A percentile compares a stretch with the other conserved stretches of the same genome.
These are phyloP conservation scores for Saccharomyces kudriavzevii DNA, from an alignment of 805 yeast genomes.

Conservation along the genomic window DNA sequence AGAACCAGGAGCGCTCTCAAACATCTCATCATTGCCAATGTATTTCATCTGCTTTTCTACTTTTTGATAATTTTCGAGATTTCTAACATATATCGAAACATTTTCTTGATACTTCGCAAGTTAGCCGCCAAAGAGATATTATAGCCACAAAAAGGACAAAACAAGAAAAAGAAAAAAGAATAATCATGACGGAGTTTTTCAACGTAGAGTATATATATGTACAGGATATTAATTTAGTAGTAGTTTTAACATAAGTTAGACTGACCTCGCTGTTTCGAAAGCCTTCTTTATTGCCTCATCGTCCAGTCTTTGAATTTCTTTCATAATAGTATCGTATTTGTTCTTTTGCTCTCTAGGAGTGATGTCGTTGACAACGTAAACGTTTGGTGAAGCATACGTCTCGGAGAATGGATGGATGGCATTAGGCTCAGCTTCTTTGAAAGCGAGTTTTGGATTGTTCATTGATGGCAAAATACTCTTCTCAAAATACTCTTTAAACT, in stretches of 20 bases:
- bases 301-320: slow-evolving; percentile 36
- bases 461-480: slow-evolving; percentile 15
- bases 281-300: slow-evolving; percentile 19
- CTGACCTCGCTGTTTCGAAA: slow-evolving; percentile 16
- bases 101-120: not conserved
- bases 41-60: not conserved
- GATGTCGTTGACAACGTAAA: slow-evolving; percentile 46
- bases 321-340: slow-evolving; percentile 39
- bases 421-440: slow-evolving; percentile 63
- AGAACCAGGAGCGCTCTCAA: not conserved
- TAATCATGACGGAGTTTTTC: not conserved
- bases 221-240: not conserved
- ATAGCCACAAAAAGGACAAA: not conserved
- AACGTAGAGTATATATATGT: slow-evolving; percentile 1
- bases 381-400: slow-evolving; percentile 51
- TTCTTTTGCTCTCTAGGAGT: slow-evolving; percentile 38
- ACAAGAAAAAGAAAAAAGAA: not conserved
- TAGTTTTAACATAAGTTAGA: not conserved
- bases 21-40: not conserved
- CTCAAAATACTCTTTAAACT: slow-evolving; percentile 23
- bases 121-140: not conserved
- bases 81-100: not conserved
- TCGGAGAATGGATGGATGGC: slow-evolving; percentile 54
- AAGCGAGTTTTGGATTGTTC: slow-evolving; percentile 26
- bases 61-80: not conserved